A percentile compares a stretch with the other conserved stretches of the same genome.
phyloP scores from a whole-genome alignment of 352 stramenopile species.

The Phytophthora pini region DNA sequence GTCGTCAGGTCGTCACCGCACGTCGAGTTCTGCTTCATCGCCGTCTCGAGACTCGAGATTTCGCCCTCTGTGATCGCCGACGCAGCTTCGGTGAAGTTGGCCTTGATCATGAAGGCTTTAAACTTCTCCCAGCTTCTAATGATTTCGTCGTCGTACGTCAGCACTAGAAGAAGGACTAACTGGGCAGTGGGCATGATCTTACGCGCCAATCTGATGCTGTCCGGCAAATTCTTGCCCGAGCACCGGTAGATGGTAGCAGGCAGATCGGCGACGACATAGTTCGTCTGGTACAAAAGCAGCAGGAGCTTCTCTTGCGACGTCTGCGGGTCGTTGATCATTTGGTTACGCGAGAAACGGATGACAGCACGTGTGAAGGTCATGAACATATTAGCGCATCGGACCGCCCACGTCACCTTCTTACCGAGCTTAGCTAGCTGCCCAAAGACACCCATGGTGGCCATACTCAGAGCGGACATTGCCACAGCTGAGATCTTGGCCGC shows the following conservation, averaged over 20 bases:
- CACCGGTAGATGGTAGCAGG: constrained; percentile 13
- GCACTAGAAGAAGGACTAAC: constrained; percentile 9
- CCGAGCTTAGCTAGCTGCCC: constrained; percentile 28
- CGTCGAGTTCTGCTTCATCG: constrained; percentile 36
- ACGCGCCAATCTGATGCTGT: not conserved
- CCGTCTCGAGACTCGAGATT: constrained; percentile 28
- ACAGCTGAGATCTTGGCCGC: constrained; percentile 32
- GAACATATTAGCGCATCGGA: constrained; percentile 12
- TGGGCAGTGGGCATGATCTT: constrained; percentile 19
- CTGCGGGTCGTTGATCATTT: constrained; percentile 22
- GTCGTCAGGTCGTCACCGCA: constrained; percentile 46
- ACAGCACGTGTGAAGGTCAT: constrained; percentile 17
- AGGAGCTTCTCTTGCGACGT: constrained; percentile 17
- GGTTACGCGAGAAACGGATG: constrained; percentile 22
- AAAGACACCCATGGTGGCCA: constrained; percentile 40
- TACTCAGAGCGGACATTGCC: constrained; percentile 29
- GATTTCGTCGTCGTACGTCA: constrained; percentile 8
- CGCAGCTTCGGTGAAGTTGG: constrained; percentile 24
- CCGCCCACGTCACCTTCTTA: constrained; percentile 21
- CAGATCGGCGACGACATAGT: constrained; percentile 18
- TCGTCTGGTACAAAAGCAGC: constrained; percentile 23
- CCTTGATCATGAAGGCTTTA: constrained; percentile 13
- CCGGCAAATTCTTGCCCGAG: constrained; percentile 9
- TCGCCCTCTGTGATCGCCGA: constrained; percentile 17
- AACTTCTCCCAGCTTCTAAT: constrained; percentile 18